Evolutionary conservation across 2,329 filamentous ascomycete genomes (phyloP), one percentile per base, ranked within the genome.

Genomic region (Ramichloridium luteum): DNA sequence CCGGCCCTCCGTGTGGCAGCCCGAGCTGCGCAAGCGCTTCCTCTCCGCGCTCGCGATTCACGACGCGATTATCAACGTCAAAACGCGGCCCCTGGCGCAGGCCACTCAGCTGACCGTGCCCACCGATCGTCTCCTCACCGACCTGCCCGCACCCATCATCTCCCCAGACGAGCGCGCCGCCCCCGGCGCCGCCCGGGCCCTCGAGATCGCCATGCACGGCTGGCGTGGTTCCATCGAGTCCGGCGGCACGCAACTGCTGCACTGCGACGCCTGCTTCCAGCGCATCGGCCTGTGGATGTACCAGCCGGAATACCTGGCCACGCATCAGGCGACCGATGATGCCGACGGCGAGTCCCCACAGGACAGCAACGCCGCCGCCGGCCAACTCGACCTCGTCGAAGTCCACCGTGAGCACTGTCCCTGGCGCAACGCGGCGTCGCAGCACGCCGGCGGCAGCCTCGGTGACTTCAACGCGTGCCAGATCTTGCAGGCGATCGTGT

Each of bases 241-340:
- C 2, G 72, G 79, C 13, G 20, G 20, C n/a, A 74, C 77, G 25
- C 80, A 83, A 38, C 72, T 88, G 11, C 77, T 81, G 4, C 76
- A 75, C 4, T 98, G 90, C 55, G 70, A 78, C 36, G 81, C 83
- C 13, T 98, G 90, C 53, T 80, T 93, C 49, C 76, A 90, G 37
- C 75, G 86, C 2, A 65, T 96, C 0, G 90, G 90, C 0, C 66
- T 98, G 2, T 98, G 90, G 90, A 79, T 98, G 64, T 96, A 93
- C 55, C 54, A 85, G 77, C 55, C 71, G 73, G 46, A 69, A 23
- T 55, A 56, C 37, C 40, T 36, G 13, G 35, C 40, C 5, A 27
- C 42, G 15, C 39, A 37, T n/a, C 5, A 32, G 16, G 28, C 13
- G 4, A 34, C 27, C 6, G 34, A 37, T 13, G 36, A 66, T 20